phyloP scores from a whole-genome alignment of 2,329 filamentous ascomycete genomes.

The Exserohilum rostratum region DNA sequence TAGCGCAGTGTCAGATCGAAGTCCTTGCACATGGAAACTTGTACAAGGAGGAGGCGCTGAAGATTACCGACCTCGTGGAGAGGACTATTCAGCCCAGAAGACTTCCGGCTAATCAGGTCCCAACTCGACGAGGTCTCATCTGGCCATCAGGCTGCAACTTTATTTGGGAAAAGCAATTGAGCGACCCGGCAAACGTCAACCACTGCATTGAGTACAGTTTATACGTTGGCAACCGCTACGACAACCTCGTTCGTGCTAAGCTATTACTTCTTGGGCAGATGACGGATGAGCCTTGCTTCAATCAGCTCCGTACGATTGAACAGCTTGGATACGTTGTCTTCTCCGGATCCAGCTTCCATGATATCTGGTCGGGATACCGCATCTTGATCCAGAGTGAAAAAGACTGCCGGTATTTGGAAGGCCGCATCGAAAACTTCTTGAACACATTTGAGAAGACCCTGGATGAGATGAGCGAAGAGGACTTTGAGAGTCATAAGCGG shows the following conservation, averaged over 20 bases:
- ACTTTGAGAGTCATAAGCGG: constrained; percentile 90
- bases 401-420: constrained; percentile 80
- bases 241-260: constrained; percentile 75
- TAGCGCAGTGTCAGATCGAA: constrained; percentile 86
- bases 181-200: constrained; percentile 83
- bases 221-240: constrained; percentile 55
- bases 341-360: constrained; percentile 75
- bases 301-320: constrained; percentile 94
- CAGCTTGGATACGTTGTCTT: constrained; percentile 97
- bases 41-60: constrained; percentile 89
- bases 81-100: constrained; percentile 74
- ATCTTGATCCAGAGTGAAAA: constrained; percentile 94
- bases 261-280: constrained; percentile 85
- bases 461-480: constrained; percentile 75
- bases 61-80: constrained; percentile 82
- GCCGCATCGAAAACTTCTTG: constrained; percentile 86
- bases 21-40: constrained; percentile 89
- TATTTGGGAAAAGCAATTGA: constrained; percentile 78
- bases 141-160: constrained; percentile 82
- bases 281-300: constrained; percentile 89
- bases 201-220: constrained; percentile 59
- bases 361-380: constrained; percentile 77
- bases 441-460: constrained; percentile 69
- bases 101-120: constrained; percentile 80
- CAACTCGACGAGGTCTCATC: constrained; percentile 75